Percentiles rank a stretch among this genome's conserved stretches.
phyloP scores from a whole-genome alignment of 2,329 filamentous ascomycete genomes.

The Colletotrichum sp. region DNA sequence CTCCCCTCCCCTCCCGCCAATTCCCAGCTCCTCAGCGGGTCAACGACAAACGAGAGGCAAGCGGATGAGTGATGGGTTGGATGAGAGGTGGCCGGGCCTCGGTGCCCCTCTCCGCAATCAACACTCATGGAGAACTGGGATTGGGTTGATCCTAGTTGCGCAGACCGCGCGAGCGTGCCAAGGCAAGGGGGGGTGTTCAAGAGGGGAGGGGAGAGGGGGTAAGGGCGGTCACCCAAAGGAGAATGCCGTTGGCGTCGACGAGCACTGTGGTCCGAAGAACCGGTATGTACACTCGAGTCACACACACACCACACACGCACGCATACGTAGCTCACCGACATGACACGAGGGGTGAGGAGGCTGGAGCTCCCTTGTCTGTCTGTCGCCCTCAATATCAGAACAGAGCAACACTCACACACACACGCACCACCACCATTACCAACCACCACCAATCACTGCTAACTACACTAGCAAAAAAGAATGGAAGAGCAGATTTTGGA shows the following conservation, averaged over 20 bases:
- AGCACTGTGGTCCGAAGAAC: conserved; percentile 17
- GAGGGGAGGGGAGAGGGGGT: not conserved
- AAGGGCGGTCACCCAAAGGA: not conserved
- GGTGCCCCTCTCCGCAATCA: conserved; percentile 17
- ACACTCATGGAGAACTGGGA: conserved; percentile 2
- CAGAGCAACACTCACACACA: not conserved
- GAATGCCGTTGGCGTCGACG: not conserved
- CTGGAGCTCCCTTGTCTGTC: not conserved
- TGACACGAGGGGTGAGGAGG: not conserved
- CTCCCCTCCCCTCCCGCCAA: not conserved
- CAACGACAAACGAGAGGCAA: not conserved
- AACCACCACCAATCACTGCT: not conserved
- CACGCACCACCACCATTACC: not conserved
- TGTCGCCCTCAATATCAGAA: not conserved
- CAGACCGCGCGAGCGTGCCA: not conserved
- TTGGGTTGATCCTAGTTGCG: conserved; percentile 17
- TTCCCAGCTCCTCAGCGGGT: not conserved
- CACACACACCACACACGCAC: not conserved
- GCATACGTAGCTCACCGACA: not conserved
- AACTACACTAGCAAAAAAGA: not conserved
- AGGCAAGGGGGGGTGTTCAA: not conserved
- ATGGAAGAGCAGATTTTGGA: not conserved
- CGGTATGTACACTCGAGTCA: conserved; percentile 1
- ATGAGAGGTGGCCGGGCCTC: not conserved
- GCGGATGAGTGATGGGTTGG: not conserved